Conservation (phyloP, 371 early-diverging fungal species). For the Mucor sp. region DNA sequence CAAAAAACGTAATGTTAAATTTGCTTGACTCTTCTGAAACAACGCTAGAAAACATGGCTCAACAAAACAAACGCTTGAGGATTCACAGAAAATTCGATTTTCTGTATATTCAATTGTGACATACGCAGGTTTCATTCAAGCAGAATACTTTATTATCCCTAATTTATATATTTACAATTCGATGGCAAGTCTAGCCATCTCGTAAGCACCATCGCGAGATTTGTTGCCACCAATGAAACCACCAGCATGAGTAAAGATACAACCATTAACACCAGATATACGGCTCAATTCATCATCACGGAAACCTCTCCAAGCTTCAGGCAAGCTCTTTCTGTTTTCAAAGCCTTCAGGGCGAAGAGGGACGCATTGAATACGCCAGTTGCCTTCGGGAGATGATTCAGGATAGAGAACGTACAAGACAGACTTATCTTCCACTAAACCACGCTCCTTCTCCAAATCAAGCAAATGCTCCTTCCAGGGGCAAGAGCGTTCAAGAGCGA, state of each 20-base stretch:
- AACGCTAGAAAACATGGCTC: too few relatives aligned
- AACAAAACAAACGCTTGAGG: too few relatives aligned
- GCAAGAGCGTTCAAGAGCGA: slow-evolving; percentile 80
- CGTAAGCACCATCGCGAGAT: slow-evolving; percentile 46
- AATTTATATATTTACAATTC: slow-evolving; percentile 38
- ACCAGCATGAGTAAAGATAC: slow-evolving; percentile 95
- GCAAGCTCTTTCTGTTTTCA: slow-evolving; percentile 87
- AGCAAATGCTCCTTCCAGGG: slow-evolving; percentile 95
- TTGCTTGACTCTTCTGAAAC: background rate
- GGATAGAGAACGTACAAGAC: slow-evolving; percentile 86
- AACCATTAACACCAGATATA: slow-evolving; percentile 76
- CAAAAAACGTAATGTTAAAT: too few relatives aligned
- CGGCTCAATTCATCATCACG: slow-evolving; percentile 87
- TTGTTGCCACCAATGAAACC: slow-evolving; percentile 65
- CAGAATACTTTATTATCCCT: background rate
- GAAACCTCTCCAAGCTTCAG: slow-evolving; percentile 95
- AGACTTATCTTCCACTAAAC: slow-evolving; percentile 42
- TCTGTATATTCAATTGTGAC: background rate
- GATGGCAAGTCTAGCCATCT: slow-evolving; percentile 52
- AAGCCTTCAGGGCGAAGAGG: slow-evolving; percentile 80
- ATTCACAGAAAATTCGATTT: background rate
- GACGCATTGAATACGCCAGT: slow-evolving; percentile 84
- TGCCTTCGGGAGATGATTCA: slow-evolving; percentile 52
- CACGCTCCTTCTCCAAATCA: slow-evolving; percentile 66
- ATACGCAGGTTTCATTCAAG: background rate